Evolutionary conservation across 352 stramenopile genomes (phyloP).

Genomic region (Halophytophthora polymorphica): DNA sequence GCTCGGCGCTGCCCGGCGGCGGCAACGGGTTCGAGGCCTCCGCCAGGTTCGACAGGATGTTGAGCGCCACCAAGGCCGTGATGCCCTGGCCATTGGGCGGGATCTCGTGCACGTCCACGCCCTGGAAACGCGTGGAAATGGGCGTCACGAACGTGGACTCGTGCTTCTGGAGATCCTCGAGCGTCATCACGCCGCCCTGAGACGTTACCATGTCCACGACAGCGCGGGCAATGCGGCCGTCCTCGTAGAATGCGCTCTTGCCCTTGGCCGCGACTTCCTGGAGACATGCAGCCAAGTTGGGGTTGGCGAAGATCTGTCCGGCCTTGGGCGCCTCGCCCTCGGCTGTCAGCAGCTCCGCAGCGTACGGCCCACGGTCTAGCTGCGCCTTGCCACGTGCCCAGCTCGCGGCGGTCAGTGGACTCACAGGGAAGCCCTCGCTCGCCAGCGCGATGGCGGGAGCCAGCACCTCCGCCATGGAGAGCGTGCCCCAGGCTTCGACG

Average conservation of each 20-base stretch:
- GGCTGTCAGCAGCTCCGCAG: conserved; percentile 47
- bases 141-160: conserved; percentile 88
- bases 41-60: conserved; percentile 80
- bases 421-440: conserved; percentile 92
- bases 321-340: conserved; percentile 45
- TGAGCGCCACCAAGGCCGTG: conserved; percentile 92
- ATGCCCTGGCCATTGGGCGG: conserved; percentile 97
- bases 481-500: conserved; percentile 76
- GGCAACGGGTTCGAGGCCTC: conserved; percentile 30
- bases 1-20: conserved; percentile 53
- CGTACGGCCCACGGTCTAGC: conserved; percentile 55
- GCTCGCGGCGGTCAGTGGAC: conserved; percentile 78
- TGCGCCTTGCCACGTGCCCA: conserved; percentile 80
- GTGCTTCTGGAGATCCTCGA: conserved; percentile 88
- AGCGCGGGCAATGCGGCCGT: conserved; percentile 76
- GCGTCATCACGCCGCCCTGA: conserved; percentile 65
- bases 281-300: conserved; percentile 80
- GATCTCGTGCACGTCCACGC: conserved; percentile 91
- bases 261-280: conserved; percentile 84
- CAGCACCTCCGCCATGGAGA: conserved; percentile 86
- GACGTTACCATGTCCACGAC: conserved; percentile 82
- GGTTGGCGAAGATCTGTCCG: conserved; percentile 88
- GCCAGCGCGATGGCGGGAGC: conserved; percentile 88
- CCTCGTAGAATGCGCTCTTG: conserved; percentile 82
- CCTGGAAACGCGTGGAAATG: conserved; percentile 86